These are phyloP conservation scores for Emergomyces pasteurianus DNA, from an alignment of 2,329 filamentous ascomycete genomes.

Conservation along the genomic window DNA sequence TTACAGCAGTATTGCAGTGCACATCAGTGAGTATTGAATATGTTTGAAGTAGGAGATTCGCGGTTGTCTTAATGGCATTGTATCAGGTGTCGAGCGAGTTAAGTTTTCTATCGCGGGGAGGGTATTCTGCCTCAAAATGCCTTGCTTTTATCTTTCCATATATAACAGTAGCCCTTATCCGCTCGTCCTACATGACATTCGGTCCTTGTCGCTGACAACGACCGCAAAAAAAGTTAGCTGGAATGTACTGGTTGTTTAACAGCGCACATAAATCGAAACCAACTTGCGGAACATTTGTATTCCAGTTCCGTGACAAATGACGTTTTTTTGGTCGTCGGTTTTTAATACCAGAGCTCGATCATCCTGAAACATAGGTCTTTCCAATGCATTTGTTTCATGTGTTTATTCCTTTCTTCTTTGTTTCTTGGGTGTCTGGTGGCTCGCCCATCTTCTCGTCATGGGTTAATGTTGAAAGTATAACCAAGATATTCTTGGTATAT, in stretches of 20 bases:
- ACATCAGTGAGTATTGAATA: not conserved
- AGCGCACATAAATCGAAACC: not conserved
- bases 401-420: not conserved
- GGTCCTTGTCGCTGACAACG: not conserved
- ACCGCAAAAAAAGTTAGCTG: not conserved
- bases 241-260: not conserved
- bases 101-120: not conserved
- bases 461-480: not conserved
- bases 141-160: not conserved
- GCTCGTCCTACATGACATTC: not conserved
- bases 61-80: not conserved
- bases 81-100: not conserved
- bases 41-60: not conserved
- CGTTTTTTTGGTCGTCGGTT: not conserved
- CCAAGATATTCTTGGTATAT: not conserved
- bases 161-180: not conserved
- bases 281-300: not conserved
- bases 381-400: not conserved
- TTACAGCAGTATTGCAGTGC: not conserved
- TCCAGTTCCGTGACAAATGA: not conserved
- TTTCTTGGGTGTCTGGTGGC: too few relatives aligned
- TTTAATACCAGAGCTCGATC: not conserved
- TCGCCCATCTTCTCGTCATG: not conserved
- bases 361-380: too few relatives aligned
- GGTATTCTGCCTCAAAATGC: not conserved